Conservation (phyloP, 2,329 filamentous ascomycete genomes). For the Cercospora beticola region DNA sequence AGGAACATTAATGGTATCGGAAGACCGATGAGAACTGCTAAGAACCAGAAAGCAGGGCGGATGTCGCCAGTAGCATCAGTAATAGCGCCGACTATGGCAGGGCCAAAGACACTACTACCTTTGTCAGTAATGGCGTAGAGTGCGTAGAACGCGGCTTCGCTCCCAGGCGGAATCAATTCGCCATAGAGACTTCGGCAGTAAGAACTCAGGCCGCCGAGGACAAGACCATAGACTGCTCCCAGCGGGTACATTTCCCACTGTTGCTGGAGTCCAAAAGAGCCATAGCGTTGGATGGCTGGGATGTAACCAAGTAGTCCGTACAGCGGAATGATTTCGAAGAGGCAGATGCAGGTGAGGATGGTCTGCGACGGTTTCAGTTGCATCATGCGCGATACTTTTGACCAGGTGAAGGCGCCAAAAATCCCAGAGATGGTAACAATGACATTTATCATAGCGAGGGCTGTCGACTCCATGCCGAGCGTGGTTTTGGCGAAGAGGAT, state of each 20-base stretch:
- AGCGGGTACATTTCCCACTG: slow-evolving; percentile 97
- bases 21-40: slow-evolving; percentile 78
- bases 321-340: slow-evolving; percentile 90
- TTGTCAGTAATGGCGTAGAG: slow-evolving; percentile 98
- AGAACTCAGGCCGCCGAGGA: slow-evolving; percentile 85
- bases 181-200: slow-evolving; percentile 93
- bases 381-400: slow-evolving; percentile 69
- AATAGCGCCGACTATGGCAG: slow-evolving; percentile 88
- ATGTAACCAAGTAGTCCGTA: slow-evolving; percentile 89
- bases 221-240: slow-evolving; percentile 86
- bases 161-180: slow-evolving; percentile 89
- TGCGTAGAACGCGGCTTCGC: slow-evolving; percentile 93
- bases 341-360: slow-evolving; percentile 82
- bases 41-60: slow-evolving; percentile 78
- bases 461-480: slow-evolving; percentile 83
- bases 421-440: slow-evolving; percentile 84
- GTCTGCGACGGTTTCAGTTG: slow-evolving; percentile 77
- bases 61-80: slow-evolving; percentile 66
- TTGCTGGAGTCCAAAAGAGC: slow-evolving; percentile 82
- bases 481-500: slow-evolving; percentile 95
- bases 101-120: slow-evolving; percentile 88
- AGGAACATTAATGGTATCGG: slow-evolving; percentile 82
- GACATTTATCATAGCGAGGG: slow-evolving; percentile 88
- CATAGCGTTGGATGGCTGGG: slow-evolving; percentile 71
- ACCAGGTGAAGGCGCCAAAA: slow-evolving; percentile 86